Evolutionary conservation across 352 stramenopile species (phyloP).

Genomic region (Globisporangium parvum): DNA sequence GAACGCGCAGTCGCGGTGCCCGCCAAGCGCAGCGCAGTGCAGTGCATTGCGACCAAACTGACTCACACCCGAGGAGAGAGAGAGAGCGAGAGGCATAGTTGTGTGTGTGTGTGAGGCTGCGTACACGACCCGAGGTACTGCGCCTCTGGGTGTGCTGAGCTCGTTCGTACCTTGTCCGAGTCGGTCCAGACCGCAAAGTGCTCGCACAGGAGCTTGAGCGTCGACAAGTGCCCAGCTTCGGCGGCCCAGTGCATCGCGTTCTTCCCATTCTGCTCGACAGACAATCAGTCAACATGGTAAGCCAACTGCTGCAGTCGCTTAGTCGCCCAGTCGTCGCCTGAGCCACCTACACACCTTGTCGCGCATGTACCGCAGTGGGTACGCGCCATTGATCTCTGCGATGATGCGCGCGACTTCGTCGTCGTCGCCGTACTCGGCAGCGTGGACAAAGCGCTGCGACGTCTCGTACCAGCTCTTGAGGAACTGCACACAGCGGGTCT

Average conservation of each 20-base stretch:
- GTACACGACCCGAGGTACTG: background rate
- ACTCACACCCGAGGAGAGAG: background rate
- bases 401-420: constrained; percentile 78
- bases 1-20: constrained; percentile 79
- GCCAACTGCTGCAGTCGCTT: background rate
- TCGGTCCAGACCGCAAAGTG: constrained; percentile 76
- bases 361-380: constrained; percentile 71
- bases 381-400: constrained; percentile 69
- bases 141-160: too few relatives aligned
- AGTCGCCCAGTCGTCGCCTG: background rate
- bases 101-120: background rate
- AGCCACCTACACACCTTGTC: constrained; percentile 54
- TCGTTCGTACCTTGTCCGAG: constrained; percentile 52
- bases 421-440: constrained; percentile 74
- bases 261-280: constrained; percentile 64
- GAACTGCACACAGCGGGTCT: constrained; percentile 83
- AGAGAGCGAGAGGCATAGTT: background rate
- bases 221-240: constrained; percentile 67
- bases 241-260: constrained; percentile 86
- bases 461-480: constrained; percentile 87
- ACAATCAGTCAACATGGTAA: background rate
- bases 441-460: constrained; percentile 83
- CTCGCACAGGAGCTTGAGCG: constrained; percentile 75
- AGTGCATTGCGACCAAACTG: constrained; percentile 84
- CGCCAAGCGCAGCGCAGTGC: constrained; percentile 71